Evolutionary conservation across 768 basidiomycete genomes (phyloP).

Genomic region (Tephrocybe sp.): DNA sequence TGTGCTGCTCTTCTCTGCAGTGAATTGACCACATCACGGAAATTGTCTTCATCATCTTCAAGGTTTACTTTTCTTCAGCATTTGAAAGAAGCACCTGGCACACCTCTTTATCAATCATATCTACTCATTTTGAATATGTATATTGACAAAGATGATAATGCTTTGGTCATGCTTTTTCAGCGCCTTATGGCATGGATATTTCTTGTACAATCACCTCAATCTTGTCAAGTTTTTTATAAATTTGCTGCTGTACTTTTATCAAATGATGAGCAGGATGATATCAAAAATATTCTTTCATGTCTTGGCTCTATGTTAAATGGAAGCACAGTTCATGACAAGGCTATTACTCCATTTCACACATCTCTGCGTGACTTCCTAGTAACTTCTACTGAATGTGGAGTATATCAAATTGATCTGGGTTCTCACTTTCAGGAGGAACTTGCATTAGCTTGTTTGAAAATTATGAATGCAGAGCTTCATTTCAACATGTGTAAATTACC

Average conservation of each 20-base stretch:
- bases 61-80: neutral
- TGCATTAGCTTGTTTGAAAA: constrained; percentile 6
- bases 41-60: neutral
- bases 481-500: constrained; percentile 18
- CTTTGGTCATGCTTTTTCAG: neutral
- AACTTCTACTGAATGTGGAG: neutral
- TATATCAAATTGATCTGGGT: neutral
- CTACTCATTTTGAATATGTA: neutral
- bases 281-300: neutral
- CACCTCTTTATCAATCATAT: neutral
- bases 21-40: neutral
- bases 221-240: neutral
- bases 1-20: neutral
- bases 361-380: neutral
- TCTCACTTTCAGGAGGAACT: neutral
- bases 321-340: neutral
- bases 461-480: constrained; percentile 8
- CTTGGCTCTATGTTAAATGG: neutral
- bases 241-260: neutral
- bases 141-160: neutral
- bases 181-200: neutral
- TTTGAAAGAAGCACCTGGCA: neutral
- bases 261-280: neutral
- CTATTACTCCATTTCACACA: neutral
- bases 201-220: neutral